These are phyloP conservation scores for Yamadazyma sp. DNA, from an alignment of 1,139 yeast genomes.

Conservation along the genomic window DNA sequence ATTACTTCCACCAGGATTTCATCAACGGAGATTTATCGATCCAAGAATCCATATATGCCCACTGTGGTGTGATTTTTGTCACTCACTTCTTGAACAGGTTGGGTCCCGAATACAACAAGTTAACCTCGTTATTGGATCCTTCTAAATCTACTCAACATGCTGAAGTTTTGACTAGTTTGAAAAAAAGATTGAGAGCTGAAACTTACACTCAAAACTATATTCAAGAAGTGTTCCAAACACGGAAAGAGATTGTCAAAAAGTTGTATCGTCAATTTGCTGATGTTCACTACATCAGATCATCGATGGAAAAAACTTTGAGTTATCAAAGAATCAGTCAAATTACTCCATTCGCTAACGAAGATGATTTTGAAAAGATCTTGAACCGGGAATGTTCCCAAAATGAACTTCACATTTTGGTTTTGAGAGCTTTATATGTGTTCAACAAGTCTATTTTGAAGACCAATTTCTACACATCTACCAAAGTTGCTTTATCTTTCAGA, in stretches of 20 bases:
- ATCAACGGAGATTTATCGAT: slow-evolving; percentile 78
- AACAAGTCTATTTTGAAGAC: slow-evolving; percentile 89
- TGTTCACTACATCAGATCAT: slow-evolving; percentile 75
- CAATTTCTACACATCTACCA: slow-evolving; percentile 89
- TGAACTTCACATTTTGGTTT: slow-evolving; percentile 74
- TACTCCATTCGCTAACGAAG: slow-evolving; percentile 72
- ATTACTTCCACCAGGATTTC: slow-evolving; percentile 74
- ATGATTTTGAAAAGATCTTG: slow-evolving; percentile 69
- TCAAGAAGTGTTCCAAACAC: slow-evolving; percentile 69
- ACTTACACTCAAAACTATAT: slow-evolving; percentile 89
- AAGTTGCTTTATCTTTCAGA: slow-evolving; percentile 93
- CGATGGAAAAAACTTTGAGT: slow-evolving; percentile 79
- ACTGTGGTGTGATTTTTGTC: slow-evolving; percentile 88
- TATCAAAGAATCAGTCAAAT: slow-evolving; percentile 84
- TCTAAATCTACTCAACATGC: slow-evolving; percentile 60
- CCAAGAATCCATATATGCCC: slow-evolving; percentile 94
- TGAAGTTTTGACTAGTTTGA: slow-evolving; percentile 77
- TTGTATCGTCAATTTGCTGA: slow-evolving; percentile 92
- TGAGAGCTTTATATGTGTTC: slow-evolving; percentile 79
- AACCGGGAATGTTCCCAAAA: slow-evolving; percentile 76
- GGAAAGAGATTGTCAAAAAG: slow-evolving; percentile 74
- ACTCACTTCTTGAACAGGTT: slow-evolving; percentile 92
- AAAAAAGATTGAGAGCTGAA: slow-evolving; percentile 88
- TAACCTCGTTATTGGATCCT: slow-evolving; percentile 63
- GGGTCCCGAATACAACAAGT: slow-evolving; percentile 83